Evolutionary conservation across 257 asterid genomes (phyloP).

Genomic region (Thymus quinquecostatus): DNA sequence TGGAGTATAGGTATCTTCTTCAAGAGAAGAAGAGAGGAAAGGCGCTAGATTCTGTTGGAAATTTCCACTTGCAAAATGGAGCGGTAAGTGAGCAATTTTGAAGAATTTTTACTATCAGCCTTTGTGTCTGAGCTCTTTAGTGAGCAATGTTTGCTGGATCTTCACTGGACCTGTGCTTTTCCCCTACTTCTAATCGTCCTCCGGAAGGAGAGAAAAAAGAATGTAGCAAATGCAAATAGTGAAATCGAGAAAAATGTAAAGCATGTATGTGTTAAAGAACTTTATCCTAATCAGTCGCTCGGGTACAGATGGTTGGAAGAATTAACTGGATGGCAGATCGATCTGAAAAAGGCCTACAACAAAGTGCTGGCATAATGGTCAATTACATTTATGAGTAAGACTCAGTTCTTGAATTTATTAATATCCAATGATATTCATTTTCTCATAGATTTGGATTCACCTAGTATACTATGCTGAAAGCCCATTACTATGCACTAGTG

Average conservation of each 20-base stretch:
- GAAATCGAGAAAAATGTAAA: neutral
- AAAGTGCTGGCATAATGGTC: constrained; percentile 96
- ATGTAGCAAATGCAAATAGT: neutral
- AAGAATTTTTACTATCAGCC: neutral
- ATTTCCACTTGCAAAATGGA: constrained; percentile 97
- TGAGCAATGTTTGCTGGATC: neutral
- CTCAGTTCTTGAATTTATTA: constrained; percentile 13
- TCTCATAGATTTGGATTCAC: neutral
- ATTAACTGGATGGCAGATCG: constrained; percentile 97
- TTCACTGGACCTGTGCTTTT: neutral
- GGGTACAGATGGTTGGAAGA: constrained; percentile 74
- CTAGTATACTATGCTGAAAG: neutral
- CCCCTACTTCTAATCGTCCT: neutral
- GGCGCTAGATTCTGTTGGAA: constrained; percentile 93
- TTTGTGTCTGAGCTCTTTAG: neutral
- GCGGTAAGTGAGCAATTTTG: constrained; percentile 61
- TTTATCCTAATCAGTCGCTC: constrained; percentile 19
- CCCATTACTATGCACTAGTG: neutral
- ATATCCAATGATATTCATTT: constrained; percentile 13
- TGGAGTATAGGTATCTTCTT: constrained; percentile 70
- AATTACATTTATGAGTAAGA: constrained; percentile 81
- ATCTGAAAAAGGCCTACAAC: constrained; percentile 78
- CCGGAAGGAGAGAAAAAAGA: neutral
- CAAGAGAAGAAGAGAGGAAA: constrained; percentile 93
- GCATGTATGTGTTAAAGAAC: neutral